Evolutionary conservation across 176 grass and related monocot species (phyloP).

Genomic region (Ensete ventricosum): DNA sequence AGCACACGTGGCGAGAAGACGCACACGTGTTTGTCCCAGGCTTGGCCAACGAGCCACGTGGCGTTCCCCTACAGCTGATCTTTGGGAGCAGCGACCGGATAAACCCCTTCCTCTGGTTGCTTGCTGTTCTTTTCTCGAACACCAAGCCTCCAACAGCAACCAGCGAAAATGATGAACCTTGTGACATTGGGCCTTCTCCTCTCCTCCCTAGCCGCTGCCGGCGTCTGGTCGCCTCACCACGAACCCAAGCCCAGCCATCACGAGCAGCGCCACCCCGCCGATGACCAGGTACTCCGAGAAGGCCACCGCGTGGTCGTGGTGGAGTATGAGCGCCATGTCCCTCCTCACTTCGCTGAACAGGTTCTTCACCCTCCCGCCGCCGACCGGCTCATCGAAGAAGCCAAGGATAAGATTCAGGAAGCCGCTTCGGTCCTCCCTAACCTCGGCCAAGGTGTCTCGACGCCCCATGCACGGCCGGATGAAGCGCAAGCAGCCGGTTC

Average conservation of each 20-base stretch:
- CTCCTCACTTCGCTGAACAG: not conserved
- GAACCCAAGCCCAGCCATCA: not conserved
- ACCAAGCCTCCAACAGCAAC: not conserved
- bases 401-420: slow-evolving; percentile 6
- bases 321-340: slow-evolving; percentile 67
- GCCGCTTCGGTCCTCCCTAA: slow-evolving; percentile 2
- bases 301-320: slow-evolving; percentile 65
- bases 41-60: too few relatives aligned
- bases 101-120: too few relatives aligned
- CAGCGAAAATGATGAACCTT: slow-evolving; percentile 56
- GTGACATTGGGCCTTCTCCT: slow-evolving; percentile 49
- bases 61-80: too few relatives aligned
- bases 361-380: not conserved
- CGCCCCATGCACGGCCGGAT: not conserved
- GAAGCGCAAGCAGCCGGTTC: slow-evolving; percentile 1
- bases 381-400: slow-evolving; percentile 16
- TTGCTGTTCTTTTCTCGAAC: too few relatives aligned
- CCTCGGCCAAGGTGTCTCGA: slow-evolving; percentile 1
- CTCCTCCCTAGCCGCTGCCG: slow-evolving; percentile 52
- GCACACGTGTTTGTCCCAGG: too few relatives aligned
- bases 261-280: not conserved
- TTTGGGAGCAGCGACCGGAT: too few relatives aligned
- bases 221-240: slow-evolving; percentile 44
- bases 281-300: slow-evolving; percentile 33
- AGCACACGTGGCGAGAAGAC: too few relatives aligned